Base-by-base conservation (phyloP, 2,329 filamentous ascomycete species). In the Thielaviopsis populi region DNA sequence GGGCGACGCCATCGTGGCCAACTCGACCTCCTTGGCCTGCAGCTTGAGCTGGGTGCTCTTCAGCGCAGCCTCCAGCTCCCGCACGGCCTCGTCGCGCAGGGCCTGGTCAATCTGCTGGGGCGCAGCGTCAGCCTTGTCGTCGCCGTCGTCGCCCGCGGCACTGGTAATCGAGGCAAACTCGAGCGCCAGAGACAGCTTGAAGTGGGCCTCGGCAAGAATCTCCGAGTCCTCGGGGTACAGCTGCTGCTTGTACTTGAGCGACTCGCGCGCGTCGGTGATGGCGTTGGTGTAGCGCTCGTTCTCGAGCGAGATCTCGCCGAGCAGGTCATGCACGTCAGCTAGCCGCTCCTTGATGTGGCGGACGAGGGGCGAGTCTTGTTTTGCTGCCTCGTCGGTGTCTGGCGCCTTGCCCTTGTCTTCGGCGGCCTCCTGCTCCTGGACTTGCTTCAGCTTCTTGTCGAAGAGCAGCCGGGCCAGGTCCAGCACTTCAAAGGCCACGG, bases 261-360 rank as follows among this genome's bases (percentile, higher is more conserved):
- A 85, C 15, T 86, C 83, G 69, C 84, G 85, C 62, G 89, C 84
- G 74, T 99, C 94, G 58, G 84, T 81, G 62, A 96, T 88, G n/a
- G 94, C 92, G 68, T 89, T 86, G 50, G 83, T 80, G 72, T 96
- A 85, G 77, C 88, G 86, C 75, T 97, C 94, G 69, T 94, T 96
- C 76, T 99, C 94, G 33, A 99, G 79, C n/a, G 88, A 95, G 67
- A 99, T 96, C 75, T 99, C 94, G 10, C 91, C 89, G 67, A 97
- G 87, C 64, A 96, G 82, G 72, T 96, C 91, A 73, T 96, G 90
- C 8, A 90, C 95, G 72, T 99, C 94, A 66, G 90, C 90, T 41
- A 97, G 81, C 64, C 90, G 85, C 74, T 95, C 89, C 74, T 91
- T 91, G 71, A 91, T 79, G 66, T 88, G 83, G 68, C 80, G 75